Evolutionary conservation across 2,329 filamentous ascomycete species (phyloP), one percentile per base, ranked within the genome.

Genomic region (Beauveria sp.): DNA sequence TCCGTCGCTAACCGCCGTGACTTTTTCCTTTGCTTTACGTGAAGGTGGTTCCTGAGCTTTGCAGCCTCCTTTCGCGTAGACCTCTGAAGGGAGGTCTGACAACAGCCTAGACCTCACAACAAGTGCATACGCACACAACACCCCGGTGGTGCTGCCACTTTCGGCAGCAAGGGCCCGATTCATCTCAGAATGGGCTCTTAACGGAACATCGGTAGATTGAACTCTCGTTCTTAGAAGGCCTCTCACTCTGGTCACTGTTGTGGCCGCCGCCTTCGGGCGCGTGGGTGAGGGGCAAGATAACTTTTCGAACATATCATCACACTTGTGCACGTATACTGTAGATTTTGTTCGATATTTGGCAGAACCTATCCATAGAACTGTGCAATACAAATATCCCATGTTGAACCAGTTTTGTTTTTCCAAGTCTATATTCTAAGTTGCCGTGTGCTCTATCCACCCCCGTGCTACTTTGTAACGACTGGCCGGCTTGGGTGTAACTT

Each of bases 161-260:
- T 80, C 83, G 87, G 81, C 81, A 83, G 87, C 88, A 87, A 83
- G 88, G 82, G 79, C 85, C 83, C 77, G 77, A 80, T 83, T 86
- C 79, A 81, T 72, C 82, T 78, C 80, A 88, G 84, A 83, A 84
- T 81, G 77, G 79, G 82, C 81, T 80, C 86, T 87, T 88, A 90
- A 91, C 88, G 88, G 88, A 91, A 85, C 88, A 86, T 88, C 90
- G 88, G 88, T 72, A 91, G 79, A 89, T 77, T 43, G 67, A 74
- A 69, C 58, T 34, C 60, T 74, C 71, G 74, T 68, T 58, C 68
- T 69, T 70, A 75, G 74, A 76, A 76, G 74, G 74, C 74, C 68
- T 68, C 68, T 67, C 60, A 70, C 66, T 66, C 69, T 58, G 65
- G 66, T 64, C 57, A 55, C n/a, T 47, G 63, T 26, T 58, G 40